Percentiles rank a stretch among this genome's conserved stretches.
phyloP scores from a whole-genome alignment of 768 basidiomycete species.

The Russula dissimulans region DNA sequence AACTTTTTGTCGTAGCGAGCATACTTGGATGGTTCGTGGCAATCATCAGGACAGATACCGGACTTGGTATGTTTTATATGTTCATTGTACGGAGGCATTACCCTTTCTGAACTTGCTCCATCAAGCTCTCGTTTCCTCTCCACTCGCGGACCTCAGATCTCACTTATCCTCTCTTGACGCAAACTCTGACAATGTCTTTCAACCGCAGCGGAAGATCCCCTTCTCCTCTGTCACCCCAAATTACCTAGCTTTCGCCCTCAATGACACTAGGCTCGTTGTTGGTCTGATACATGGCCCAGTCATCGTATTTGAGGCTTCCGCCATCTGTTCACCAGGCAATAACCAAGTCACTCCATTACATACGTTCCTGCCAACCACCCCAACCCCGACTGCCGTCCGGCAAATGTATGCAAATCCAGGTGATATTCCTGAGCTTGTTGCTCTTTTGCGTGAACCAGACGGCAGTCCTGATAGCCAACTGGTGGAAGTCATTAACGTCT shows the following conservation, averaged over 20 bases:
- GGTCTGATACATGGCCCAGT: slow-evolving; percentile 52
- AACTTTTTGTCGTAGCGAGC: slow-evolving; percentile 51
- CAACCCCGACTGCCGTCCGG: slow-evolving; percentile 32
- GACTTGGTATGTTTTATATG: slow-evolving; percentile 23
- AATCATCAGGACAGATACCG: slow-evolving; percentile 31
- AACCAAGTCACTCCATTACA: slow-evolving; percentile 40
- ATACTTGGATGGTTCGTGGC: slow-evolving; percentile 65
- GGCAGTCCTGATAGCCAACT: slow-evolving; percentile 27
- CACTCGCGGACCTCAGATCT: slow-evolving; percentile 50
- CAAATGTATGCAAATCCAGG: slow-evolving; percentile 62
- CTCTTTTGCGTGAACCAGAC: slow-evolving; percentile 40
- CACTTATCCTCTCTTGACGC: slow-evolving; percentile 37
- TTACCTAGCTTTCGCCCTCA: slow-evolving; percentile 45
- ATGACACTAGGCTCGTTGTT: slow-evolving; percentile 52
- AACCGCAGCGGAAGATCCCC: slow-evolving; percentile 42
- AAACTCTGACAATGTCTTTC: slow-evolving; percentile 34
- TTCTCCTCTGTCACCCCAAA: slow-evolving; percentile 40
- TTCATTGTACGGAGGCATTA: background rate
- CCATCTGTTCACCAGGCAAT: slow-evolving; percentile 39
- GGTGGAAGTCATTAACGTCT: slow-evolving; percentile 54
- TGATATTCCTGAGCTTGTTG: slow-evolving; percentile 47
- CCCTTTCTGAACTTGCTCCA: background rate
- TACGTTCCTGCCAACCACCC: slow-evolving; percentile 35
- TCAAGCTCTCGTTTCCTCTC: slow-evolving; percentile 52
- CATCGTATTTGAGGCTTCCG: slow-evolving; percentile 47